Base-by-base conservation (phyloP, 225 moss, liverwort and hornwort genomes). In the Rhytidiadelphus loreus region DNA sequence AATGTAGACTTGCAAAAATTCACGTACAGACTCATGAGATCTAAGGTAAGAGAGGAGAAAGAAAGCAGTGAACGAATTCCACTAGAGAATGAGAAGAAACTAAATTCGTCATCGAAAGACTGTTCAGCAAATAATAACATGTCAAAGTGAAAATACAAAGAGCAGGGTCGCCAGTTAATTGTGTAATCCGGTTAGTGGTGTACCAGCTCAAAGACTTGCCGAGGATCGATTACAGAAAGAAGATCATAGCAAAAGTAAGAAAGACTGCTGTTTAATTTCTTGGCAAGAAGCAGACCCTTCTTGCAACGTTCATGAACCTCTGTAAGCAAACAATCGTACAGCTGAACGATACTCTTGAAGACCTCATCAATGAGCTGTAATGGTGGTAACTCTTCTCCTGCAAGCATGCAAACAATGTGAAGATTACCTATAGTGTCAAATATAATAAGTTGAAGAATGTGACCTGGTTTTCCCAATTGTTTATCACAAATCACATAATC, bases 231-330 rank as follows among this genome's bases (percentile, higher is more conserved):
- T 39, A 98, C 95, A 77, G 98, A 98, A 62, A 98, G 97, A 62
- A 98, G 91, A 87, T 98, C 98, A 61, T 92, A 98, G 93, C 98
- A 98, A 86, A 98, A 98, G 87, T 95, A 98, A 50, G 98, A 96
- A 86, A 98, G 92, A 92, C 96, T 96, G 91, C 95, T 96, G 89
- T 98, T 98, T 52, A 98, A 90, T 66, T 93, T 95, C 91, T 92
- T 96, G 64, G 97, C 98, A 88, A 98, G 94, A 70, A 92, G 91
- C 41, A 97, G 92, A 56, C 97, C 96, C 91, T 94, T 97, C 88
- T 97, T 98, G 95, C 98, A 96, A 69, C 98, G 95, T 92, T 98
- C 98, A 93, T 97, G 96, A 88, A 98, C 98, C 93, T 98, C 98
- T 74, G 96, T 97, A 64, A 98, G 92, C 93, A 98, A 93, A 88